Evolutionary conservation across 169 alveolate genomes (phyloP), one percentile per base, ranked within the genome.

Genomic region (Theileria annulata): DNA sequence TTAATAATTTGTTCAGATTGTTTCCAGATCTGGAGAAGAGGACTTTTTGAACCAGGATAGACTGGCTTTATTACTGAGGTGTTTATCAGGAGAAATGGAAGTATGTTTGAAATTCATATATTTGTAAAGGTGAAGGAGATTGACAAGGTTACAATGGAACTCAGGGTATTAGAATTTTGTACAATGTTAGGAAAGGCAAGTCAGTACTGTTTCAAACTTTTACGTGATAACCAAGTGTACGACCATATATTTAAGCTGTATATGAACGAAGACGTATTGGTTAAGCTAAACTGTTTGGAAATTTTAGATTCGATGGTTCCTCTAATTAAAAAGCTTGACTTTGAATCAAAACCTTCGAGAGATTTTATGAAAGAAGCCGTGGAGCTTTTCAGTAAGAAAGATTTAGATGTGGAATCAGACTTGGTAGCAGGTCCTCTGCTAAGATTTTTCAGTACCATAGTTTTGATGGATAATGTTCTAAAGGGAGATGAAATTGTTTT

Each of bases 221-320:
- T 80, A 35, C 25, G 70, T 23, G 77, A 37, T 25, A 62, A 51
- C 8, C 84, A 80, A 15, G 54, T 71, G 3, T 80, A 64, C 69
- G 13, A 58, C n/a, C 74, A 49, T 23, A 35, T 80, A 42, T 73
- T 80, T 25, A 27, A 25, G 30, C 25, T 68, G 13, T 80, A 73
- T 67, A 51, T 80, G 74, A 6, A 27, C 10, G 76, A 48, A 23
- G 88, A 80, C 79, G 42, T 30, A 17, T 28, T 80, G 78, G 79
- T 75, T 13, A 72, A 60, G 79, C 59, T 80, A 15, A 80, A 73
- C 82, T 74, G 77, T 37, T 48, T 80, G 74, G 88, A 80, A 78
- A 68, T 80, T 30, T 28, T 80, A 78, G 88, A 64, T 5, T 42
- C 74, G 21, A 21, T 17, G 37, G 27, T 77, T n/a, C 64, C 37